These are phyloP conservation scores for Plantago elongata DNA, from an alignment of 257 asterid genomes.

Conservation along the genomic window DNA sequence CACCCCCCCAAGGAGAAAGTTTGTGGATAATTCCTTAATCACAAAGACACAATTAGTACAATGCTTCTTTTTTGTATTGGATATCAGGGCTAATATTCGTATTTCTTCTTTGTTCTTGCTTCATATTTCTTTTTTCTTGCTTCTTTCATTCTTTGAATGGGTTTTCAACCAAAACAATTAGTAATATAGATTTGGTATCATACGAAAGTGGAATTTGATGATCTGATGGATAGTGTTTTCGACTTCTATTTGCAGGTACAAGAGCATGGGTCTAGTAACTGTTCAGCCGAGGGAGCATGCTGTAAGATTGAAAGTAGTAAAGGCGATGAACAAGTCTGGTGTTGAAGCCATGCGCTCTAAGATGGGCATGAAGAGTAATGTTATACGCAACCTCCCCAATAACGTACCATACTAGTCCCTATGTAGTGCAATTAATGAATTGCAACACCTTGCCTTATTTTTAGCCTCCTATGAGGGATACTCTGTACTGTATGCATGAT, in stretches of 20 bases:
- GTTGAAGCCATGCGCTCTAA: conserved; percentile 79
- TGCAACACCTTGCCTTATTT: neutral
- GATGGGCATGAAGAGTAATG: conserved; percentile 89
- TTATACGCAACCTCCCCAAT: conserved; percentile 84
- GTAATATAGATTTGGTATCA: no score
- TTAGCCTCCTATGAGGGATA: no score
- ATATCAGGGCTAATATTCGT: no score
- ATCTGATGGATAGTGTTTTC: neutral
- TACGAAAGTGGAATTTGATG: neutral
- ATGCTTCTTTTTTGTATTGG: no score
- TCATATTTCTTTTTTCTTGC: no score
- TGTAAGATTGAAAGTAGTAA: conserved; percentile 73
- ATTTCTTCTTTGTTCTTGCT: no score
- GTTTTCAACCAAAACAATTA: no score
- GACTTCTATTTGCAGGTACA: conserved; percentile 44
- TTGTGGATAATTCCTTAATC: no score
- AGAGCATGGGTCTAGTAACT: conserved; percentile 83
- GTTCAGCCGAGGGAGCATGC: conserved; percentile 70
- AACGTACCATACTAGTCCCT: conserved; percentile 54
- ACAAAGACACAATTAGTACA: no score
- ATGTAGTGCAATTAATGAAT: neutral
- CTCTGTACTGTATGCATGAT: no score
- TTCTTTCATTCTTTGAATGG: no score
- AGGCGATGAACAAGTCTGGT: conserved; percentile 65
- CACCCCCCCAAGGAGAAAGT: no score